A percentile compares a stretch with the other conserved stretches of the same genome.
Evolutionary conservation across 768 basidiomycete species (phyloP).

Genomic region (Cystofilobasidium capitatum): DNA sequence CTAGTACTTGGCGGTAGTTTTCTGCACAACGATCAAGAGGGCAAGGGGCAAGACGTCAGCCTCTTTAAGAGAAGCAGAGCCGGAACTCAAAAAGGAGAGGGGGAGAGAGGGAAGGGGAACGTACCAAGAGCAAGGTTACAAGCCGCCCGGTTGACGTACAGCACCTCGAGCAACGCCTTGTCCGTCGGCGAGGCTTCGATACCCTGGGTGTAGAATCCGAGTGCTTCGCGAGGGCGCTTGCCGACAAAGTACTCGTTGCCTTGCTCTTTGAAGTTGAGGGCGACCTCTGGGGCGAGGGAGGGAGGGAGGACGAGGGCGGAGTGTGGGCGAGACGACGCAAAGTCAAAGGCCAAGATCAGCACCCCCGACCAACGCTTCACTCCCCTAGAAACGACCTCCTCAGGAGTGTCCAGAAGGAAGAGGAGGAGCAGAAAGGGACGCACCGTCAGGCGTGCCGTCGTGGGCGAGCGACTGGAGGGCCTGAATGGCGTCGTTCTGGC

Average conservation of each 20-base stretch:
- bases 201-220: constrained; percentile 82
- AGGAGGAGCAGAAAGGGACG: constrained; percentile 40
- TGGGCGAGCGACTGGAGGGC: constrained; percentile 77
- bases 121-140: constrained; percentile 59
- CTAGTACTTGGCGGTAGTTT: constrained; percentile 77
- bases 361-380: neutral
- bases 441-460: constrained; percentile 91
- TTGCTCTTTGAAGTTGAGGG: constrained; percentile 85
- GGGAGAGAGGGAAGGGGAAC: neutral
- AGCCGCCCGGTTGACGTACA: constrained; percentile 82
- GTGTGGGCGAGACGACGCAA: neutral
- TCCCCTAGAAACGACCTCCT: neutral
- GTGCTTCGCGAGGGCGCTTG: constrained; percentile 75
- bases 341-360: neutral
- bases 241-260: constrained; percentile 90
- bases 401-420: neutral
- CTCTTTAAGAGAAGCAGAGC: neutral
- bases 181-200: constrained; percentile 74
- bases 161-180: constrained; percentile 47
- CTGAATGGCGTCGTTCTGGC: constrained; percentile 58
- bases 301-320: neutral
- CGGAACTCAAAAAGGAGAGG: neutral
- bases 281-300: constrained; percentile 53
- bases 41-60: neutral
- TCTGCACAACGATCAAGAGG: constrained; percentile 44